A percentile compares a stretch with the other conserved stretches of the same genome.
Evolutionary conservation across 495 filamentous ascomycete species (phyloP).

Genomic region (Penicillium cinerascens): DNA sequence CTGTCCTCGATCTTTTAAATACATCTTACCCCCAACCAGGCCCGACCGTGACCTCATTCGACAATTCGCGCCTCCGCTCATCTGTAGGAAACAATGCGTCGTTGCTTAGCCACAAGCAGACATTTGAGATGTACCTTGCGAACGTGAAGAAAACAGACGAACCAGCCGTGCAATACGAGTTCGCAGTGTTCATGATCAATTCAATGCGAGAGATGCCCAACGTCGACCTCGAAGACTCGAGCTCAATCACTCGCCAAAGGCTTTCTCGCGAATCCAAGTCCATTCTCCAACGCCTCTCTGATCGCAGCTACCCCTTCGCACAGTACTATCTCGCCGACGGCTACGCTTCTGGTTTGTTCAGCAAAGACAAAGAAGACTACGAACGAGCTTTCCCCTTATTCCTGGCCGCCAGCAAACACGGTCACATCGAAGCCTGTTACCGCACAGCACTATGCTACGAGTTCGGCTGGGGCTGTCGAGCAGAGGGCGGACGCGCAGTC

Average conservation of each 20-base stretch:
- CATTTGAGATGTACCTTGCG: conserved; percentile 92
- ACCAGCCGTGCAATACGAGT: conserved; percentile 83
- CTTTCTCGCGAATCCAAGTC: conserved; percentile 82
- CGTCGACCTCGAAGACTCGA: conserved; percentile 38
- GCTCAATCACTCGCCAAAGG: conserved; percentile 53
- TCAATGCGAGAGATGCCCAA: conserved; percentile 64
- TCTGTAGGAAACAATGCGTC: conserved; percentile 86
- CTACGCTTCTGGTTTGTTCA: conserved; percentile 90
- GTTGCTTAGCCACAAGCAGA: conserved; percentile 82
- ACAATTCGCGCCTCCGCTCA: conserved; percentile 71
- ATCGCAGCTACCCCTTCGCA: conserved; percentile 88
- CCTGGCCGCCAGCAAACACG: conserved; percentile 90
- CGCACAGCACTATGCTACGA: conserved; percentile 94
- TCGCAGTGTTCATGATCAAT: conserved; percentile 89
- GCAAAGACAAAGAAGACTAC: conserved; percentile 85
- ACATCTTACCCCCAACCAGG: conserved; percentile 84
- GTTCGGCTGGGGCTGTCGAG: conserved; percentile 93
- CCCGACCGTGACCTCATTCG: conserved; percentile 65
- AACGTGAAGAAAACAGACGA: conserved; percentile 97
- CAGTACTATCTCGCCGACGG: conserved; percentile 97
- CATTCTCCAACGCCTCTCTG: conserved; percentile 80
- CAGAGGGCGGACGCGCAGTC: conserved; percentile 83
- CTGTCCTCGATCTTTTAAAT: conserved; percentile 84
- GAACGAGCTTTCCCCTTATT: conserved; percentile 90
- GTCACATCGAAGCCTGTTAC: conserved; percentile 94